Conservation (phyloP, 768 basidiomycete genomes). For the Russula sp. region DNA sequence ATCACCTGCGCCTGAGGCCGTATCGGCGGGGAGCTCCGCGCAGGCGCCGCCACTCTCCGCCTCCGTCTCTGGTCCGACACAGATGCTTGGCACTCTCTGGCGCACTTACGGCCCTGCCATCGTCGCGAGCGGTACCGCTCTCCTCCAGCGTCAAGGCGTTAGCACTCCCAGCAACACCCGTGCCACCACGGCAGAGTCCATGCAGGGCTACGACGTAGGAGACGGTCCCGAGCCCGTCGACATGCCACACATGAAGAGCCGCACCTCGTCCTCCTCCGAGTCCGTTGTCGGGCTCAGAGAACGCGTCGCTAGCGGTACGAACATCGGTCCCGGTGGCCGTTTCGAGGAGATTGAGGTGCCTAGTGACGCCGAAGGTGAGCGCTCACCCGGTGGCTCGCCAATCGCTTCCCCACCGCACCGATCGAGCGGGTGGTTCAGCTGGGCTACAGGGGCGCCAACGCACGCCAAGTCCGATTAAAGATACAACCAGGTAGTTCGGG, state of each 20-base stretch:
- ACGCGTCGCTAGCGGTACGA: conserved; percentile 6
- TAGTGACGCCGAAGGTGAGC: conserved; percentile 60
- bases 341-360: conserved; percentile 70
- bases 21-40: conserved; percentile 23
- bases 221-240: conserved; percentile 10
- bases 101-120: conserved; percentile 69
- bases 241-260: conserved; percentile 37
- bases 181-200: not conserved
- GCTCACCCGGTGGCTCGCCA: not conserved
- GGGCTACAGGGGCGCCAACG: conserved; percentile 6
- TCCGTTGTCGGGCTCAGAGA: conserved; percentile 15
- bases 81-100: conserved; percentile 64
- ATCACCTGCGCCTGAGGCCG: conserved; percentile 20
- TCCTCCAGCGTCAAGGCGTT: conserved; percentile 47
- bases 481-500: not conserved
- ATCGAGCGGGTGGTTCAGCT: conserved; percentile 19
- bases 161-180: conserved; percentile 26
- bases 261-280: conserved; percentile 35
- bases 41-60: conserved; percentile 43
- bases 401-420: not conserved
- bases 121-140: conserved; percentile 56
- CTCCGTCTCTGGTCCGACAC: conserved; percentile 55
- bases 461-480: conserved; percentile 10
- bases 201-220: conserved; percentile 17
- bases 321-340: conserved; percentile 29